Evolutionary conservation across 1,139 yeast species (phyloP), one percentile per base, ranked within the genome.

Genomic region (Blastobotrys indianensis): DNA sequence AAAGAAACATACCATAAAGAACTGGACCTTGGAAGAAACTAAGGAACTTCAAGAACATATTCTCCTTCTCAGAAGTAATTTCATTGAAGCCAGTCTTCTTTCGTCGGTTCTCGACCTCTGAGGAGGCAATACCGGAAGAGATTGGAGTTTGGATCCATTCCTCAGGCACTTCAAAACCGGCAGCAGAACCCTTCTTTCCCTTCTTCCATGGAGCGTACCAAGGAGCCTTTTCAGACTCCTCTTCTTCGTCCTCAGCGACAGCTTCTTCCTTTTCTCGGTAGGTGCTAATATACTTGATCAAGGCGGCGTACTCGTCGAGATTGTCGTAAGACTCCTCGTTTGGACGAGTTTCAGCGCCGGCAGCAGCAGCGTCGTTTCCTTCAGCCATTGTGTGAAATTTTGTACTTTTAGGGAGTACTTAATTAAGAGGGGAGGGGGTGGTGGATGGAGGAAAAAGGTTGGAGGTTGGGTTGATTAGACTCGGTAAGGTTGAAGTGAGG

Each of bases 21-120:
- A 78, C 77, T 51, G 83, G 83, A 62, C 83, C 82, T 52, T 74
- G 78, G 63, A 78, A 78, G 70, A 77, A 78, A 75, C 78, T 75
- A 56, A 77, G 56, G 61, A 78, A 77, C 70, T 78, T 79, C 52
- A 77, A 60, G 50, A 78, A 68, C 69, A 78, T 59, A 69, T 76
- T 77, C 65, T 75, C 79, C 59, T 71, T 64, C 68, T 78, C 82
- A 63, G 79, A 79, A 56, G 79, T 75, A 71, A 78, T 75, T 67
- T 78, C 81, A 66, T 78, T 78, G 64, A 67, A 68, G 65, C 83
- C 83, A 55, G 66, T 76, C 75, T 75, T 76, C 75, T 77, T 77
- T 69, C 82, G 75, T 69, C 83, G 76, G 66, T 64, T 69, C 60
- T 62, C 63, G 50, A 76, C 79, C 59, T 78, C 83, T 45, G 70